Evolutionary conservation across 2,329 filamentous ascomycete species (phyloP).

Genomic region (Aureobasidium sp.): DNA sequence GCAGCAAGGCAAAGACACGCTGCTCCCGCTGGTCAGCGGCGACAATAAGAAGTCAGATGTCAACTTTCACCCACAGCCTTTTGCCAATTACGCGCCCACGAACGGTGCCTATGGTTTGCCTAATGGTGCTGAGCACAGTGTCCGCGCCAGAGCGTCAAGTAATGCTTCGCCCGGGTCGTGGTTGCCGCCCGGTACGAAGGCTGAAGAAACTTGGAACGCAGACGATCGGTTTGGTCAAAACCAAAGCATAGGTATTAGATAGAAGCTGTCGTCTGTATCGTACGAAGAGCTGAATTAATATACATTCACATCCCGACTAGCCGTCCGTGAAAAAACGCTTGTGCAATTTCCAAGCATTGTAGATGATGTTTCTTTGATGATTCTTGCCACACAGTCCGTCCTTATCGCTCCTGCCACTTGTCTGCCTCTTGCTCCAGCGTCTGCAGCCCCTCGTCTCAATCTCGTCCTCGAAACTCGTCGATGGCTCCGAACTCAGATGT

Average conservation of each 20-base stretch:
- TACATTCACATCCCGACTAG: no score
- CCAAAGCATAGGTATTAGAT: slow-evolving; percentile 13
- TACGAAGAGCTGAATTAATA: no score
- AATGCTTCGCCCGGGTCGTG: slow-evolving; percentile 39
- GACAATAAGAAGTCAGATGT: slow-evolving; percentile 31
- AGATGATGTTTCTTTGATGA: no score
- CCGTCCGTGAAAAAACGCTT: no score
- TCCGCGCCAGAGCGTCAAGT: slow-evolving; percentile 10
- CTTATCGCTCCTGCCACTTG: no score
- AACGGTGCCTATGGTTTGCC: slow-evolving; percentile 3
- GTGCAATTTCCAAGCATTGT: no score
- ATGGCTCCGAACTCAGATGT: no score
- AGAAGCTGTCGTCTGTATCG: background rate
- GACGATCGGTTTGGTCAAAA: slow-evolving; percentile 2
- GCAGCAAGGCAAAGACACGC: slow-evolving; percentile 53
- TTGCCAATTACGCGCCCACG: background rate
- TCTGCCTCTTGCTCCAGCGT: no score
- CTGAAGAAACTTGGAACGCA: slow-evolving; percentile 74
- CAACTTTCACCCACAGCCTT: slow-evolving; percentile 20
- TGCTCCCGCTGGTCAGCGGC: slow-evolving; percentile 55
- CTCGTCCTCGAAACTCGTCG: no score
- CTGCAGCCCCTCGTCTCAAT: no score
- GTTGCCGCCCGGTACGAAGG: slow-evolving; percentile 72
- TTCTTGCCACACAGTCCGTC: no score
- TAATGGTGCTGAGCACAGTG: slow-evolving; percentile 26